Percentiles rank a stretch among this genome's conserved stretches.
phyloP scores from a whole-genome alignment of 2,329 filamentous ascomycete species.

The Xylariales sp. region DNA sequence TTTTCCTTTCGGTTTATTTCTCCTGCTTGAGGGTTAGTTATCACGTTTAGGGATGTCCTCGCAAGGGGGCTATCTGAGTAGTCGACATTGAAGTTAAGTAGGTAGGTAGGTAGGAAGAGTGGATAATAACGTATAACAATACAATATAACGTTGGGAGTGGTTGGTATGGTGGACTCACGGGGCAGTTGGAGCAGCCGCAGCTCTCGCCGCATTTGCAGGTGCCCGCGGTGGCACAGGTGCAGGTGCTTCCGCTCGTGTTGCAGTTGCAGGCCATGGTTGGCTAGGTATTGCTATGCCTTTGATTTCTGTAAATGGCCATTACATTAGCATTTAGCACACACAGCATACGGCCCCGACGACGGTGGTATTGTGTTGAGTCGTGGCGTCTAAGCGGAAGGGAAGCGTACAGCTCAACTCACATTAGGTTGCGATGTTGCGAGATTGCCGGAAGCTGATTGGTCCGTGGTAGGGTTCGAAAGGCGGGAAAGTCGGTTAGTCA shows the following conservation, averaged over 20 bases:
- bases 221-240: constrained; percentile 44
- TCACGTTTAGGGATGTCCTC: no score
- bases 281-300: neutral
- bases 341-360: no score
- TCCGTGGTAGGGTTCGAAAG: constrained; percentile 30
- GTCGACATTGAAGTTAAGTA: no score
- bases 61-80: no score
- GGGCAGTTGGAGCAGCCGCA: constrained; percentile 48
- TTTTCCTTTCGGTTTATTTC: constrained; percentile 12
- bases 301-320: neutral
- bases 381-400: no score
- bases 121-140: no score
- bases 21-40: constrained; percentile 17
- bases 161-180: constrained; percentile 35
- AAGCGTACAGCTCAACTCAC: no score
- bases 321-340: neutral
- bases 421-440: neutral
- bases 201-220: constrained; percentile 46
- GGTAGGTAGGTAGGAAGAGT: no score
- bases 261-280: constrained; percentile 47
- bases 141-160: no score
- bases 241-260: constrained; percentile 45
- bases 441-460: constrained; percentile 39
- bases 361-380: no score
- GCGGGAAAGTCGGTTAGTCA: constrained; percentile 14